These are phyloP conservation scores for Cladosporium sp. DNA, from an alignment of 2,329 filamentous ascomycete species.

Conservation along the genomic window DNA sequence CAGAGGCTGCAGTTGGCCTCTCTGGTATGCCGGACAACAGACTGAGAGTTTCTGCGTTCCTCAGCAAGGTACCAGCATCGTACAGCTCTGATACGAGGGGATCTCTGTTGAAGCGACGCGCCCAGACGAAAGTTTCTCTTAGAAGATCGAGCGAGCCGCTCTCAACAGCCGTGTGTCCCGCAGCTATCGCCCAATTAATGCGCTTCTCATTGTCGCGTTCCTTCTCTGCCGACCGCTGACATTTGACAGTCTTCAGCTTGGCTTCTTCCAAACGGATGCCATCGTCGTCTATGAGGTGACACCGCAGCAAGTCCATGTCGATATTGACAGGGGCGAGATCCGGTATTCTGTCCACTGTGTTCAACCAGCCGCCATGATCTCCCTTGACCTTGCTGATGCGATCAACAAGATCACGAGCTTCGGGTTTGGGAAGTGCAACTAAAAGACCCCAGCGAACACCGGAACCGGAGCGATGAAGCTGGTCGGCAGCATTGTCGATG, in stretches of 20 bases:
- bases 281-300: not conserved
- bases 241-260: not conserved
- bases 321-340: not conserved
- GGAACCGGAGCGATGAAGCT: not conserved
- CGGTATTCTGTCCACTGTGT: not conserved
- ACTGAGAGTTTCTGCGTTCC: not conserved
- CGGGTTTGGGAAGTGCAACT: not conserved
- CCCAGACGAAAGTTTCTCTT: slow-evolving; percentile 39
- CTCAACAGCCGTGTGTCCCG: not conserved
- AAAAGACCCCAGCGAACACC: not conserved
- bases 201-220: not conserved
- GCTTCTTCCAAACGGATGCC: not conserved
- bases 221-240: not conserved
- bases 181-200: not conserved
- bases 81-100: slow-evolving; percentile 25
- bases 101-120: slow-evolving; percentile 43
- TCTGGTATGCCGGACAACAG: slow-evolving; percentile 6
- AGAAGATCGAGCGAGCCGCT: slow-evolving; percentile 39
- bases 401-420: not conserved
- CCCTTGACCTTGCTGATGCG: not conserved
- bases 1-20: not conserved
- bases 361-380: not conserved
- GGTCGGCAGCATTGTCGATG: not conserved
- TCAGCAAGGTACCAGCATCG: not conserved
- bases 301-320: not conserved